Base-by-base conservation (phyloP, 2,329 filamentous ascomycete genomes). In the Neopestalotiopsis sp. region DNA sequence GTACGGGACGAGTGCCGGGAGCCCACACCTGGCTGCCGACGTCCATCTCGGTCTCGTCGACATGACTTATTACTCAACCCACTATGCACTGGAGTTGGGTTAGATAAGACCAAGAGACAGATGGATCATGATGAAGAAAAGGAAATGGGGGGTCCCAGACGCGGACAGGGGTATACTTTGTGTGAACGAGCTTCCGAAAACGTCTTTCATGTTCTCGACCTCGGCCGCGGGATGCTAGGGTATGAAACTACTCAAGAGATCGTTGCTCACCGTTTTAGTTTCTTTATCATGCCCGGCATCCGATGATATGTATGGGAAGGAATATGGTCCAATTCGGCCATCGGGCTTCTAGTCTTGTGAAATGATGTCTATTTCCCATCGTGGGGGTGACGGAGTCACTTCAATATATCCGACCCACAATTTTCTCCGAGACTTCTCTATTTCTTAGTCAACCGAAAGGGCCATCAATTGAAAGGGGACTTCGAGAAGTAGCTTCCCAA, bases 301-400 rank as follows among this genome's bases (percentile, higher is more conserved):
- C 6, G 34, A 38, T 10, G 10, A 10, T 38, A 38, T 38, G 34
- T 28, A 28, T 38, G 34, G 34, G 34, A 10, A 38, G 34, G 34
- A 38, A 10, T 38, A 38, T 38, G 34, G 10, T 5, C 45, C 24
- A 28, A 28, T 28, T 28, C 17, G 45, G 20, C 45, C n/a, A n/a
- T 20, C 45, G 59, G 30, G 32, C 30, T 38, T 17, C 32, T 42
- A 30, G 24, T 17, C 32, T 7, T 62, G 34, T 20, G 45, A 53
- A 53, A 53, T 62, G 30, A 34, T 20, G 59, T 62, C 59, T 32
- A 59, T 59, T 59, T 59, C 57, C 34, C 24, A 59, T 34, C 59
- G 59, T 34, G 59, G 24, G 24, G 24, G 24, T 28, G 24, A 28
- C 24, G 24, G 59, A 30, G 59, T 20, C 28, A n/a, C 57, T 62